These are phyloP conservation scores for Claviceps fusiformis DNA, from an alignment of 2,329 filamentous ascomycete genomes.

Conservation along the genomic window DNA sequence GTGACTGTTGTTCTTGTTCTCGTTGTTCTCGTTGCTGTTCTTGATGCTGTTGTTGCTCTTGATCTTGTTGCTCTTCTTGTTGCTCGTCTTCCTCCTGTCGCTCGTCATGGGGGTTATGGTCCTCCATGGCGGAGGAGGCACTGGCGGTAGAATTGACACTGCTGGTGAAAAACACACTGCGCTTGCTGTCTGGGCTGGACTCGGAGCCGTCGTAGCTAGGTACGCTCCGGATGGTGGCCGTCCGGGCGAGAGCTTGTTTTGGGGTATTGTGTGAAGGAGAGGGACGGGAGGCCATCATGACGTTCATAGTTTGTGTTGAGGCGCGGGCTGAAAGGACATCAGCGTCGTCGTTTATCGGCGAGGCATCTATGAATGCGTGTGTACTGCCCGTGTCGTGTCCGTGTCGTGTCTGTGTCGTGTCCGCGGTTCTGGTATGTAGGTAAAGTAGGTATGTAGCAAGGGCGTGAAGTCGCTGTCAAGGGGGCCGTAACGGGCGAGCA, in stretches of 20 bases:
- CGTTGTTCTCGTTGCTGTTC: constrained; percentile 9
- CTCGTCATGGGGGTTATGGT: constrained; percentile 10
- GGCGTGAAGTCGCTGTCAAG: no score
- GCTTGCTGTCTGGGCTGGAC: constrained; percentile 31
- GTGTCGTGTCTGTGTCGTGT: no score
- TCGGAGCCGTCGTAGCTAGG: constrained; percentile 39
- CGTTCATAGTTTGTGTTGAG: constrained; percentile 18
- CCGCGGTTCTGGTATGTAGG: not conserved
- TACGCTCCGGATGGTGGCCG: constrained; percentile 42
- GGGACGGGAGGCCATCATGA: constrained; percentile 19
- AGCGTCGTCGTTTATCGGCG: constrained; percentile 20
- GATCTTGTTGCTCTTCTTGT: not conserved
- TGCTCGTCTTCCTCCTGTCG: not conserved
- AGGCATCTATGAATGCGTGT: constrained; percentile 15
- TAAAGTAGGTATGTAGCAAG: not conserved
- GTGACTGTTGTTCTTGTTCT: not conserved
- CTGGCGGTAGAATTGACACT: constrained; percentile 41
- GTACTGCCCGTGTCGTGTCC: no score
- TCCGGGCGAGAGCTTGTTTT: constrained; percentile 20
- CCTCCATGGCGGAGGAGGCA: constrained; percentile 28
- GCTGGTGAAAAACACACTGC: constrained; percentile 43
- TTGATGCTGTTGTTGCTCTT: not conserved
- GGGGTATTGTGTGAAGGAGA: constrained; percentile 13
- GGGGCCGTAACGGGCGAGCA: no score
- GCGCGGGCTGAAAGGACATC: constrained; percentile 10